Conservation (phyloP, 768 basidiomycete genomes). For the Mycena maculata region DNA sequence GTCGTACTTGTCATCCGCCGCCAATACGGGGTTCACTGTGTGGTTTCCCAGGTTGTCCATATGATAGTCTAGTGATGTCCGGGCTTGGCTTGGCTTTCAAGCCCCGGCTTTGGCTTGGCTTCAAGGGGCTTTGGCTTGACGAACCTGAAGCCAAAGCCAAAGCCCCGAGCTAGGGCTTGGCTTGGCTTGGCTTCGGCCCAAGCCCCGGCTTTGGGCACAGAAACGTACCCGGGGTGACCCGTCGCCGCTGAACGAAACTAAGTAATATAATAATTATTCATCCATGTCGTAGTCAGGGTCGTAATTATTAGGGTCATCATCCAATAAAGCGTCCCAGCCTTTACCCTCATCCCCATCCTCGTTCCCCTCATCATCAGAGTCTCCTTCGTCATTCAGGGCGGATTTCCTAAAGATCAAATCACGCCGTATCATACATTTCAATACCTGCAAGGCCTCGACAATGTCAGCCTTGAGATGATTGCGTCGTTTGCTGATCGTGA, state of each 20-base stretch:
- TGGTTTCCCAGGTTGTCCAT: slow-evolving; percentile 97
- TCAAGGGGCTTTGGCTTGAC: too few species aligned
- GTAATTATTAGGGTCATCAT: not conserved
- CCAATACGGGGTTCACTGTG: slow-evolving; percentile 88
- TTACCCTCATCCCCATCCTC: not conserved
- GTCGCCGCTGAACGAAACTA: not conserved
- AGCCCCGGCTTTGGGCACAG: not conserved
- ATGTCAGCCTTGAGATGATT: slow-evolving; percentile 6
- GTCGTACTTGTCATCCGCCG: slow-evolving; percentile 89
- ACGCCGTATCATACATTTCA: not conserved
- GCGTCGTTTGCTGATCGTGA: slow-evolving; percentile 6
- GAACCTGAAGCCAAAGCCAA: not conserved
- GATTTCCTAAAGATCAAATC: not conserved
- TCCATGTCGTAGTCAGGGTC: not conserved
- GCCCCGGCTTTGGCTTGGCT: too few species aligned
- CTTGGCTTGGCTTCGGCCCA: not conserved
- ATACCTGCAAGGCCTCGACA: slow-evolving; percentile 5
- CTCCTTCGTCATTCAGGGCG: not conserved
- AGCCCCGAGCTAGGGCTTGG: not conserved
- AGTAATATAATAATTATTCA: not conserved
- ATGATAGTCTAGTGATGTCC: too few species aligned
- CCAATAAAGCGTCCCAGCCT: not conserved
- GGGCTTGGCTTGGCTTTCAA: too few species aligned
- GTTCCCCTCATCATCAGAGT: not conserved
- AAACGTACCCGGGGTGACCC: not conserved